phyloP scores from a whole-genome alignment of 139 green algal species.

The Tetratostichococcus sp. region DNA sequence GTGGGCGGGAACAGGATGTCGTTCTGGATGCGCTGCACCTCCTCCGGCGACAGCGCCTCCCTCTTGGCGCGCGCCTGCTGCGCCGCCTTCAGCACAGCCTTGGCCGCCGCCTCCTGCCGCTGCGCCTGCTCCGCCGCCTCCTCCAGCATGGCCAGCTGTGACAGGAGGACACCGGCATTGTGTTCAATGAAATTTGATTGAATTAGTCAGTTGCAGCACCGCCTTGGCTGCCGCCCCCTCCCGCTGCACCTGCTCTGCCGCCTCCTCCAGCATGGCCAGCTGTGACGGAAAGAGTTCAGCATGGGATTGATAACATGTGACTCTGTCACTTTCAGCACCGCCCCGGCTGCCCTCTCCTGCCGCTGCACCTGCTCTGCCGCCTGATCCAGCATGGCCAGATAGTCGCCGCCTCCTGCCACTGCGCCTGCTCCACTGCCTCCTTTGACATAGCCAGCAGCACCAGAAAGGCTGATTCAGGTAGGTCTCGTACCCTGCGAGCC shows the following conservation, averaged over 20 bases:
- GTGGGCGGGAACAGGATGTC: slow-evolving; percentile 9
- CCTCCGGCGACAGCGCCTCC: slow-evolving; percentile 24
- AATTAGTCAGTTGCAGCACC: too few species aligned
- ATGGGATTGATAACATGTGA: too few species aligned
- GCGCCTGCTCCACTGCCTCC: too few species aligned
- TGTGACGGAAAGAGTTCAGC: background rate
- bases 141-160: slow-evolving; percentile 20
- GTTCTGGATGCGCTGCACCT: slow-evolving; percentile 30
- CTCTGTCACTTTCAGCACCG: too few species aligned
- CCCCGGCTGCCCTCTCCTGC: slow-evolving; percentile 39
- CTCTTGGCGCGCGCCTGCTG: slow-evolving; percentile 26
- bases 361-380: slow-evolving; percentile 2
- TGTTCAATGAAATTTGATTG: too few species aligned
- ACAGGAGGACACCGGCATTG: background rate
- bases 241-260: slow-evolving; percentile 2
- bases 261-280: slow-evolving; percentile 14
- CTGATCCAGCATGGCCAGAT: slow-evolving; percentile 13
- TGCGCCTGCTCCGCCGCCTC: slow-evolving; percentile 3
- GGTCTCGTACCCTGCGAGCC: too few species aligned
- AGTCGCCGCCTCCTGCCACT: too few species aligned
- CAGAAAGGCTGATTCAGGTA: too few species aligned
- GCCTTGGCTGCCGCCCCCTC: slow-evolving; percentile 43
- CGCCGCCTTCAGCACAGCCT: slow-evolving; percentile 44
- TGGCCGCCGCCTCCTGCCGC: slow-evolving; percentile 33
- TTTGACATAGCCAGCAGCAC: too few species aligned